phyloP scores from a whole-genome alignment of 257 asterid genomes.

The Schizonepeta tenuifolia region DNA sequence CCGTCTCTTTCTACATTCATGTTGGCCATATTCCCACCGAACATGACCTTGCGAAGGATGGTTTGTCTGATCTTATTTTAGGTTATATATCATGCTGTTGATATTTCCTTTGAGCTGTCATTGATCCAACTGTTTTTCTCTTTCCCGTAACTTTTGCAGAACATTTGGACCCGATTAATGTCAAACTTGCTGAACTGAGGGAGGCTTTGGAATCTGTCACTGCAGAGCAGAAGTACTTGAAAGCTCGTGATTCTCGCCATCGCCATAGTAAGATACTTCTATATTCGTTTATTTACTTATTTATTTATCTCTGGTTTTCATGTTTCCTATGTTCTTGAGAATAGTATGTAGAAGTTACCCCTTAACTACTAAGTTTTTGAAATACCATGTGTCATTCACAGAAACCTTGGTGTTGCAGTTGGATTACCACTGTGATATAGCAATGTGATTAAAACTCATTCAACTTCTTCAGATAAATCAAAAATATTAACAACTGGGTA shows the following conservation, averaged over 20 bases:
- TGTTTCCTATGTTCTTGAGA: background rate
- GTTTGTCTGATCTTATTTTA: constrained; percentile 48
- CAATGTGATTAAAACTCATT: constrained; percentile 4
- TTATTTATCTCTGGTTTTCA: background rate
- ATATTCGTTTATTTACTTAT: background rate
- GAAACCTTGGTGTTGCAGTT: constrained; percentile 3
- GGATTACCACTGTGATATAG: background rate
- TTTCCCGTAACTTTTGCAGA: constrained; percentile 37
- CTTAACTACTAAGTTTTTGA: background rate
- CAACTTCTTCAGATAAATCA: background rate
- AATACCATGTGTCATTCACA: background rate
- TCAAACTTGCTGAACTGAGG: constrained; percentile 91
- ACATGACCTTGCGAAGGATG: constrained; percentile 95
- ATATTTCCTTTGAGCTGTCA: background rate
- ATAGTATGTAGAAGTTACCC: background rate
- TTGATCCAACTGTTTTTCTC: constrained; percentile 15
- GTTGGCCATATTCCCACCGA: constrained; percentile 92
- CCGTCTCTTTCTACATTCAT: constrained; percentile 94
- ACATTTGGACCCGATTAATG: constrained; percentile 95
- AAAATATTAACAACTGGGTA: background rate
- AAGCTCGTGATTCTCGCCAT: constrained; percentile 94
- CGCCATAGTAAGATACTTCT: constrained; percentile 74
- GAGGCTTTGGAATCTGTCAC: constrained; percentile 98
- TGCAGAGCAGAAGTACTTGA: constrained; percentile 88
- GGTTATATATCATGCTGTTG: background rate